Evolutionary conservation across 306 rosid species (phyloP), one percentile per base, ranked within the genome.

Genomic region (Gillenia trifoliata): DNA sequence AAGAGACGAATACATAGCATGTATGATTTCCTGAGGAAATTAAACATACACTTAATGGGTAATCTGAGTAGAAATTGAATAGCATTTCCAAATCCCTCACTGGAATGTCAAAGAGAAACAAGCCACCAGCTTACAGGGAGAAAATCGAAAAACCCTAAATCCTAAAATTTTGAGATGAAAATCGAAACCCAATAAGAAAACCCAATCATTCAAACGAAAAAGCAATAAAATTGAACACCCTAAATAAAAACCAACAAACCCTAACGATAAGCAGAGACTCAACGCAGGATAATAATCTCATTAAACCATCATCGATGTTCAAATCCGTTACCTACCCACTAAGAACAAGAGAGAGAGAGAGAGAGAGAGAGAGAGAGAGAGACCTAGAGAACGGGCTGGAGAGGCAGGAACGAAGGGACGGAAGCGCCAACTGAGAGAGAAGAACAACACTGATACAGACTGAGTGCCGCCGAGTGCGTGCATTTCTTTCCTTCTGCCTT

Each of bases 1-100:
- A 3, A 79, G 70, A 59, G 78, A 73, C 7, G 78, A 78, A 52
- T 17, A 74, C 83, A 79, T 79, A 7, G 52, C 20, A 1, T 4
- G 52, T 47, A 47, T 16, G 52, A 47, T 15, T 47, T 47, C 52
- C 52, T 15, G 52, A 15, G 8, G 1, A 47, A 45, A 4, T 47
- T 47, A 47, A 16, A 47, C 52, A 47, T 1, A 47, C 52, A 47
- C 8, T 38, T 8, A 47, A 47, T 16, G 0, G 52, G 1, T 47
- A 47, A 47, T 47, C 8, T 47, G 20, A 47, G 15, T 5, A 15
- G 52, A 47, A 15, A 47, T 47, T 47, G 20, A 16, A 47, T 6
- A 47, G 52, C 52, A 47, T 47, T 47, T 47, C 52, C 20, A 47
- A 47, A 15, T 47, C 3, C 52, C 20, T 47, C 52, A 45, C 2